phyloP scores from a whole-genome alignment of 441 rosid genomes.

The Manihot esculenta region DNA sequence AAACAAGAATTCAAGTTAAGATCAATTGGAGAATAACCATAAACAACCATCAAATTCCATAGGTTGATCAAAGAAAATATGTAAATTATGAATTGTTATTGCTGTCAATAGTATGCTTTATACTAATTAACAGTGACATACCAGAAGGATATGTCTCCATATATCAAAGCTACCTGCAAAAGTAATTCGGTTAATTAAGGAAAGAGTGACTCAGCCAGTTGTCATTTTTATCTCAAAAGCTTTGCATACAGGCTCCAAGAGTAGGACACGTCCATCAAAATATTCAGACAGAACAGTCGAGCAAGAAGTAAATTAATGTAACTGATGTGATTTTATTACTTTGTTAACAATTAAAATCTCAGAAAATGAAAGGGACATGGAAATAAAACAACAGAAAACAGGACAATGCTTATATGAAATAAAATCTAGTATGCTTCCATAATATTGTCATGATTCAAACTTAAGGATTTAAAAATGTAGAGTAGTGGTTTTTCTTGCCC shows the following conservation, averaged over 20 bases:
- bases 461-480: neutral
- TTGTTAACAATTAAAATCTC: neutral
- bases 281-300: neutral
- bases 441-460: neutral
- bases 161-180: slow-evolving; percentile 27
- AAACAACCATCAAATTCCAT: neutral
- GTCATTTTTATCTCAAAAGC: neutral
- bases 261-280: neutral
- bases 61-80: neutral
- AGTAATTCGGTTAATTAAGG: slow-evolving; percentile 20
- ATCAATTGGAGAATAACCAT: neutral
- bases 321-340: neutral
- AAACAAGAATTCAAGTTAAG: slow-evolving; percentile 7
- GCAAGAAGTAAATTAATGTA: neutral
- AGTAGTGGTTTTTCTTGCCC: slow-evolving; percentile 6
- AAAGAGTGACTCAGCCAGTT: slow-evolving; percentile 4
- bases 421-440: neutral
- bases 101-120: slow-evolving; percentile 8
- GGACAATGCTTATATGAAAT: neutral
- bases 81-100: neutral
- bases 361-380: neutral
- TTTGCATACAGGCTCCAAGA: slow-evolving; percentile 2
- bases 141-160: slow-evolving; percentile 29
- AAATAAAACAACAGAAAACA: neutral
- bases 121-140: slow-evolving; percentile 20